phyloP scores from a whole-genome alignment of 257 asterid species.

The Agastache rugosa region DNA sequence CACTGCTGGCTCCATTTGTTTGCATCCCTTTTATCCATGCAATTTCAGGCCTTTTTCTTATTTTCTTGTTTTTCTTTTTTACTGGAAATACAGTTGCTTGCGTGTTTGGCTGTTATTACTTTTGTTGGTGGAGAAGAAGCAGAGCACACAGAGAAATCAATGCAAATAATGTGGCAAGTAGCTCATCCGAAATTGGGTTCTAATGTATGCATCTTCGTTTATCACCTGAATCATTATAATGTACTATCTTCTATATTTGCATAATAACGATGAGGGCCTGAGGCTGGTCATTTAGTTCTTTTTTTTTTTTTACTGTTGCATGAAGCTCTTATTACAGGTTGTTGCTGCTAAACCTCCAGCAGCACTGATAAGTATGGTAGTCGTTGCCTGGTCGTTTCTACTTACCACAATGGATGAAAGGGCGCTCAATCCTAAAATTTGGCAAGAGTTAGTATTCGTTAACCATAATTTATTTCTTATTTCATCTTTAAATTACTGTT shows the following conservation, averaged over 20 bases:
- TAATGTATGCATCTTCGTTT: constrained; percentile 60
- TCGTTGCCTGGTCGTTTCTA: constrained; percentile 89
- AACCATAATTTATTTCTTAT: not conserved
- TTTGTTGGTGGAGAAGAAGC: constrained; percentile 94
- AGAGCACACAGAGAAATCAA: constrained; percentile 79
- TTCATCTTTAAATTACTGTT: not conserved
- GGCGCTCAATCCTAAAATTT: constrained; percentile 63
- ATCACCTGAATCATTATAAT: not conserved
- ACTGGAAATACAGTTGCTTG: constrained; percentile 64
- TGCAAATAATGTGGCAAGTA: constrained; percentile 97
- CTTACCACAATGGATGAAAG: constrained; percentile 71
- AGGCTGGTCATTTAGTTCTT: not conserved
- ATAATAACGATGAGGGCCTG: not conserved
- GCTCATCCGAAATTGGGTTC: constrained; percentile 90
- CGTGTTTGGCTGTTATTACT: constrained; percentile 85
- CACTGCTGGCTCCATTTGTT: not conserved
- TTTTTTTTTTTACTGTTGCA: not conserved
- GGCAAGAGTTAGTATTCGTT: constrained; percentile 79
- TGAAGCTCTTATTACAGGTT: constrained; percentile 11
- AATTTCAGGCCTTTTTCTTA: not conserved
- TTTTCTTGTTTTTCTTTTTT: not conserved
- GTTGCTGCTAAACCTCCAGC: constrained; percentile 37
- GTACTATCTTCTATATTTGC: not conserved
- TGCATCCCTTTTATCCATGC: not conserved
- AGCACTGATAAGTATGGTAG: constrained; percentile 48